These are phyloP conservation scores for Termitomyces sp. DNA, from an alignment of 768 basidiomycete genomes.

Conservation along the genomic window DNA sequence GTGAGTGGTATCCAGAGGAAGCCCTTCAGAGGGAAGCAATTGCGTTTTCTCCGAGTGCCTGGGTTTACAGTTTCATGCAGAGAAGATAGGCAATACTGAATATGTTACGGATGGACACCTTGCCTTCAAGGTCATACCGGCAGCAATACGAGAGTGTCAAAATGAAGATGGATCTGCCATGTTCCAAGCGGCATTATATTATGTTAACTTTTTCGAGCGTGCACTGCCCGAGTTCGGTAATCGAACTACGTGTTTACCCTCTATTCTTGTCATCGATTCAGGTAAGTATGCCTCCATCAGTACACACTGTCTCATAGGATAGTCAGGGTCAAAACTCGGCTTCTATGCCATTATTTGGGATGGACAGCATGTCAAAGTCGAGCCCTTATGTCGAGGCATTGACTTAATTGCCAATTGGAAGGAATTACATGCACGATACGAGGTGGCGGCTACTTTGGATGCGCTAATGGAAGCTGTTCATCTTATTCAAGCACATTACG, in stretches of 20 bases:
- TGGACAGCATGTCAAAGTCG: background rate
- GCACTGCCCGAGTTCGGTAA: background rate
- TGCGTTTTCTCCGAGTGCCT: background rate
- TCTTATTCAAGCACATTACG: background rate
- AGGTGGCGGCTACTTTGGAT: background rate
- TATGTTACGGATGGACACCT: background rate
- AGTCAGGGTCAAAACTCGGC: background rate
- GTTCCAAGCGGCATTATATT: background rate
- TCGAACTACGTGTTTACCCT: background rate
- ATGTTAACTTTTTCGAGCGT: background rate
- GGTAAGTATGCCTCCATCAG: background rate
- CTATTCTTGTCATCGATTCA: background rate
- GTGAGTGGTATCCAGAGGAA: background rate
- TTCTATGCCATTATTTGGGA: background rate
- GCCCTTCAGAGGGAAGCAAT: background rate
- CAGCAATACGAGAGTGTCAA: background rate
- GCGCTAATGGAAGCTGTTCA: background rate
- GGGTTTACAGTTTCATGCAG: background rate
- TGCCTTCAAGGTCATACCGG: background rate
- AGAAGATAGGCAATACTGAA: background rate
- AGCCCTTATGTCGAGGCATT: background rate
- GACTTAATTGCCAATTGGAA: background rate
- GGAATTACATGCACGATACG: background rate
- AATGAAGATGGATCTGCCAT: background rate
- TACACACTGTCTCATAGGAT: background rate